Base-by-base conservation (phyloP, 2,329 filamentous ascomycete species). In the Aspergillus sp. region DNA sequence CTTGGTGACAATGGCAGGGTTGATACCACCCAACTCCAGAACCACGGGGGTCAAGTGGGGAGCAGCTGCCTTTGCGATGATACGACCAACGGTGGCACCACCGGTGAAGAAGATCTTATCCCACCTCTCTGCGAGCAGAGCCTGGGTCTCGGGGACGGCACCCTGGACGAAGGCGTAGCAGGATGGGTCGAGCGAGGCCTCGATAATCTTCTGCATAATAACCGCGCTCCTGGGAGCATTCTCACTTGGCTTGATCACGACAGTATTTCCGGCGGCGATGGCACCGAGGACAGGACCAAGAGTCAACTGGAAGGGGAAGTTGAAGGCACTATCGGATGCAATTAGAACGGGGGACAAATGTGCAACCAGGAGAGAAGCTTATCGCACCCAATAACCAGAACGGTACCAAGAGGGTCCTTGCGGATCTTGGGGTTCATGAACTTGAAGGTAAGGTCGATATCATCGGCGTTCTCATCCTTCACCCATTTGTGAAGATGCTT, bases 101-200 rank as follows among this genome's bases (percentile, higher is more conserved):
- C 95, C 95, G 1, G 95, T 99, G 79, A 96, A 99, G 80, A 95
- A 93, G 69, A 99, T 96, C 83, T 97, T 98, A 79, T 96, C 93
- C 89, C 93, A 99, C 75, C 93, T 93, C 79, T 92, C 86, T 57
- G 57, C 54, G 11, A 60, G 57, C 33, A 60, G 50, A 12, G 54
- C 54, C 41, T 60, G 57, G 4, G 57, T 55, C 17, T 60, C 53
- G n/a, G 57, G 27, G 40, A 54, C 12, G 13, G 80, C 87, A 59
- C 95, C 95, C 72, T 97, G 95, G 64, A 97, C 81, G 58, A 91
- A 84, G 37, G 81, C 79, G 76, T 91, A 97, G 66, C 87, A 88
- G 15, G 86, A 84, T 2, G 86, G 84, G 72, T 98, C 95, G 53
- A 99, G 86, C 40, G 84, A 83, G 41, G 85, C 82, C 69, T 89